Base-by-base conservation (phyloP, 2,329 filamentous ascomycete species). In the Ophiocordyceps sinensis region DNA sequence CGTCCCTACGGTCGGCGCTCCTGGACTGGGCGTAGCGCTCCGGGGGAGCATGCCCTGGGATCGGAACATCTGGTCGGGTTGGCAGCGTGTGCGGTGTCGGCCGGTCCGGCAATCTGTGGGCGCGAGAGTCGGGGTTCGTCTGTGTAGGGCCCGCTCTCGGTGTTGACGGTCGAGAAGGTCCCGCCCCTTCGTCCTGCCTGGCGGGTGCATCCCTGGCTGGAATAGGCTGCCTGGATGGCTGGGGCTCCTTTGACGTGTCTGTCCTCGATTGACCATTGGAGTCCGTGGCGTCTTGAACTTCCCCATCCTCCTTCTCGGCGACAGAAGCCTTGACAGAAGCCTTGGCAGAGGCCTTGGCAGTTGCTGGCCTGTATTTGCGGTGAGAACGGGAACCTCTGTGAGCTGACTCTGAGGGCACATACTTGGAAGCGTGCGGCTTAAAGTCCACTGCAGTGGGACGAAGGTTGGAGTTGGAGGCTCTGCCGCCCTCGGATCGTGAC, bases 261-360 rank as follows among this genome's bases (percentile, higher is more conserved):
- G 44, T 37, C 13, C 37, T 29, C 5, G 37, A 29, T 23, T 41
- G 39, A 15, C 40, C 39, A 13, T 40, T 53, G 26, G 19, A 28
- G 14, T 58, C 54, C 38, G 54, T 76, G 29, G 64, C 66, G 50
- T 85, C 81, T 46, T 77, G 74, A 21, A 85, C 79, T 55, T 86
- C 82, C 17, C 82, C 82, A 52, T 86, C 82, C 55, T 86, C 82
- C 41, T 75, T 73, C 45, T 80, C 77, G 2, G 57, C 56, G 12
- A 58, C 43, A 1, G 42, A 40, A 37, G 45, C 45, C 34, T 52
- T 49, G n/a, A 32, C 37, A 10, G 19, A 14, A 9, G 41, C 21
- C 34, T 52, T 49, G n/a, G 36, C 37, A 10, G 19, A 14, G 7
- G 41, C 21, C 34, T 51, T 49, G n/a, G 36, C 37, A 10, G 19